These are phyloP conservation scores for Pseudogymnoascus sp. DNA, from an alignment of 2,329 filamentous ascomycete species.

Conservation along the genomic window DNA sequence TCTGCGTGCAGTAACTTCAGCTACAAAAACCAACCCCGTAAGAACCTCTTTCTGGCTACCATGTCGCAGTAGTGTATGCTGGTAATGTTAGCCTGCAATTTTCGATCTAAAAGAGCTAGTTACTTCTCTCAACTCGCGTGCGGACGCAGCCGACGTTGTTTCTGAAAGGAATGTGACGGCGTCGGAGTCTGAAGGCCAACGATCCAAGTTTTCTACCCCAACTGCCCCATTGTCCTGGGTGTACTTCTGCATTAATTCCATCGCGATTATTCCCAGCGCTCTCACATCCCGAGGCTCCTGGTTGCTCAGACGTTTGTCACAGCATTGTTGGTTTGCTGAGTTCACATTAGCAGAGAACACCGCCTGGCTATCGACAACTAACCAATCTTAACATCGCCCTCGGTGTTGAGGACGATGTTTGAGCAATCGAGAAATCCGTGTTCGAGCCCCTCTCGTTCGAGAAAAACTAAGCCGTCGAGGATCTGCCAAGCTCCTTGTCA, in stretches of 20 bases:
- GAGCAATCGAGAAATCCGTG: neutral
- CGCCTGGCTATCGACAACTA: neutral
- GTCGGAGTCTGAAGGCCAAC: slow-evolving; percentile 24
- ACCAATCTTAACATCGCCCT: neutral
- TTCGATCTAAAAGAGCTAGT: too few species aligned
- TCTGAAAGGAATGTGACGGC: slow-evolving; percentile 27
- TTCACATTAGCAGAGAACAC: neutral
- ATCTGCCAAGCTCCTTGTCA: slow-evolving; percentile 1
- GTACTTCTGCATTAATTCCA: slow-evolving; percentile 18
- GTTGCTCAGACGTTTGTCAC: neutral
- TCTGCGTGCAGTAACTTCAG: neutral
- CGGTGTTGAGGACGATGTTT: neutral
- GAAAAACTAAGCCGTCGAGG: slow-evolving; percentile 4
- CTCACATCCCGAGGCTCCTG: slow-evolving; percentile 17
- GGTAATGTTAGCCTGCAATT: slow-evolving; percentile 15
- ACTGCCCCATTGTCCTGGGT: slow-evolving; percentile 25
- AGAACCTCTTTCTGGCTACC: neutral
- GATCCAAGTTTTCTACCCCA: slow-evolving; percentile 26
- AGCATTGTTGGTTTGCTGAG: slow-evolving; percentile 13
- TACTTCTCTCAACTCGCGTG: slow-evolving; percentile 13
- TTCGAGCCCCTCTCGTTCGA: slow-evolving; percentile 1
- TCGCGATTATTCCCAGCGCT: slow-evolving; percentile 23
- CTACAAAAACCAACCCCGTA: neutral
- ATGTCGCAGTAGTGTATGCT: slow-evolving; percentile 4
- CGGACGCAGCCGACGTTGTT: slow-evolving; percentile 22